Base-by-base conservation (phyloP, 192 early-diverging fungal species). In the Linnemannia hyalina region DNA sequence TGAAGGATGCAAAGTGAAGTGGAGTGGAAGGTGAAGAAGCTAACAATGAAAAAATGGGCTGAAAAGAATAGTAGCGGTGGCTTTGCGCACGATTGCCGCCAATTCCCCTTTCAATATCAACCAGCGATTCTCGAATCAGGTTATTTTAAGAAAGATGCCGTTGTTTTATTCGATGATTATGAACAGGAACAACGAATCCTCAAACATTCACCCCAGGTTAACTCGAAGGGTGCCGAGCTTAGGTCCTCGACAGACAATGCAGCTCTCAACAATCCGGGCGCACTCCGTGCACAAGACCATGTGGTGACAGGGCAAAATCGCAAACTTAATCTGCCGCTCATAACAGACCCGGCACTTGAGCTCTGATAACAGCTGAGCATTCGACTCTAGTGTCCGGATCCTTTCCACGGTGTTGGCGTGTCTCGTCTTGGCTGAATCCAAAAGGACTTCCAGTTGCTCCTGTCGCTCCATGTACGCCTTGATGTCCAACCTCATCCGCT, bases 331-430 rank as follows among this genome's bases (percentile, higher is more conserved):
- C 8, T 54, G 42, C 6, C 76, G 63, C 26, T 88, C 76, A 69
- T 73, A 91, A 70, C 91, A 91, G 2, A 91, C 75, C 63, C 83
- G 65, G 68, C 91, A 91, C 52, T 89, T 89, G 35, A 76, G n/a
- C 52, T 80, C 71, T 4, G 75, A 44, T 35, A 81, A 74, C 36
- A 78, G 70, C 11, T 41, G 44, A 22, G 41, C 60, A 40, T 78
- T 78, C 52, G 20, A 3, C 15, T 74, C 49, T 76, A 83, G 78
- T 20, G 6, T 49, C 7, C 38, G 42, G 36, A 83, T 70, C 23
- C 32, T 35, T 1, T 60, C 6, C 1, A 78, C 76, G 15, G 69
- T n/a, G 15, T 22, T 9, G 10, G 82, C 76, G 23, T 73, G 76
- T 23, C n/a, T 60, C 22, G n/a, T 16, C 47, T 73, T 49, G 18